Evolutionary conservation across 208 protist genomes (phyloP), one percentile per base, ranked within the genome.

Genomic region (Cochliopodium minus): DNA sequence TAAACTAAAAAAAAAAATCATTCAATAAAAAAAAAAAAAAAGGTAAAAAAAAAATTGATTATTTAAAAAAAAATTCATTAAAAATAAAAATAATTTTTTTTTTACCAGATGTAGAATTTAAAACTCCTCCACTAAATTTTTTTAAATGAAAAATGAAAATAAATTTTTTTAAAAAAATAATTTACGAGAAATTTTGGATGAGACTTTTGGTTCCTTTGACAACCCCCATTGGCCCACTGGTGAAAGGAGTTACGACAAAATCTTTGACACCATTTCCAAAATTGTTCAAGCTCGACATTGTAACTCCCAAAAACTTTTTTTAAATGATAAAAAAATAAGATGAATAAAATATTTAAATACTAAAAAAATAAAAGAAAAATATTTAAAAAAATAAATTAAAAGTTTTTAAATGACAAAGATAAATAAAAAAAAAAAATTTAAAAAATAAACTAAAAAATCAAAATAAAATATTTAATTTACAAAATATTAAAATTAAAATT

Each of bases 291-390:
- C n/a, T n/a, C n/a, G n/a, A n/a, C n/a, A n/a, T n/a, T n/a, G n/a
- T n/a, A n/a, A n/a, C n/a, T n/a, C n/a, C n/a, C n/a, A 52, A 52
- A 52, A 43, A 52, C 17, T 42, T 52, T 52, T 52, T 30, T n/a
- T 17, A 17, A 43, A 52, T 42, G n/a, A 43, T 42, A 52, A 42
- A 52, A 52, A 32, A 52, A 43, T 22, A 32, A 17, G 36, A 52
- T 17, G 17, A 22, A 47, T 32, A 47, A 43, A 52, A 52, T 17
- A 52, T 17, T 42, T 42, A 52, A 43, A 52, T 42, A 43, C 17
- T 42, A 43, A 52, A 43, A 52, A 52, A 52, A 43, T 42, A 32
- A 43, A 52, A 52, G n/a, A 52, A 52, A 43, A 52, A 52, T 17
- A 52, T 42, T 17, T 42, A 52, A 52, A 43, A 52, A 52, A 43